Conservation (phyloP, 345 rosid species). For the Corchorus capsularis region DNA sequence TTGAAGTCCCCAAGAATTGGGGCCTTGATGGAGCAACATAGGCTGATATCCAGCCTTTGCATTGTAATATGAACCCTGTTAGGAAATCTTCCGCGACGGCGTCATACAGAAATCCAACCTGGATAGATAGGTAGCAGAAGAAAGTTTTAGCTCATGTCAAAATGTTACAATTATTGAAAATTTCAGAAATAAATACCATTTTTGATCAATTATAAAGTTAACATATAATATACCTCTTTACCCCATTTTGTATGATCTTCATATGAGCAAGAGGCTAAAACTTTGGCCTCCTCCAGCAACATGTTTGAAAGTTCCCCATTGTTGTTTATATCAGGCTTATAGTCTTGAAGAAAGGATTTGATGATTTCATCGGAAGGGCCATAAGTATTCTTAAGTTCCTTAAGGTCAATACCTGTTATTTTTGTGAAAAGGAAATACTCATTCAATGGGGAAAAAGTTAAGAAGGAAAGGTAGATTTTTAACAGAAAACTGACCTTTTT, state of each 20-base stretch:
- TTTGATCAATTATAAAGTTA: background rate
- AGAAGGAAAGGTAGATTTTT: background rate
- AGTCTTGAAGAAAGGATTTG: conserved; percentile 13
- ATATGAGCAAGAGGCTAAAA: conserved; percentile 35
- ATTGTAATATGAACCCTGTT: conserved; percentile 36
- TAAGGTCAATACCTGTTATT: conserved; percentile 11
- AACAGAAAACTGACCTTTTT: background rate
- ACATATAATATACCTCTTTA: conserved; percentile 28
- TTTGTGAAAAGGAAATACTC: background rate
- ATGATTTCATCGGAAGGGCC: conserved; percentile 40
- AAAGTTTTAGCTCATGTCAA: background rate
- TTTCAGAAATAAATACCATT: background rate
- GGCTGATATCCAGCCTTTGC: conserved; percentile 43
- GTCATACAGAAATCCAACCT: conserved; percentile 45
- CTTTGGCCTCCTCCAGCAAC: conserved; percentile 20
- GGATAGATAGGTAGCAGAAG: background rate
- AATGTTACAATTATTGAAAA: background rate
- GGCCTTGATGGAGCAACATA: conserved; percentile 37
- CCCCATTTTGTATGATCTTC: conserved; percentile 46
- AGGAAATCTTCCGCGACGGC: conserved; percentile 42
- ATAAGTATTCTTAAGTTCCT: conserved; percentile 16
- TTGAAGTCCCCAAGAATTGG: conserved; percentile 35
- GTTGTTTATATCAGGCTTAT: background rate
- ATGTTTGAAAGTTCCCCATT: background rate
- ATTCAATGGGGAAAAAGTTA: too few relatives aligned